Percentiles rank a stretch among this genome's conserved stretches.
Evolutionary conservation across 768 basidiomycete genomes (phyloP).

Genomic region (Coprinopsis sp.): DNA sequence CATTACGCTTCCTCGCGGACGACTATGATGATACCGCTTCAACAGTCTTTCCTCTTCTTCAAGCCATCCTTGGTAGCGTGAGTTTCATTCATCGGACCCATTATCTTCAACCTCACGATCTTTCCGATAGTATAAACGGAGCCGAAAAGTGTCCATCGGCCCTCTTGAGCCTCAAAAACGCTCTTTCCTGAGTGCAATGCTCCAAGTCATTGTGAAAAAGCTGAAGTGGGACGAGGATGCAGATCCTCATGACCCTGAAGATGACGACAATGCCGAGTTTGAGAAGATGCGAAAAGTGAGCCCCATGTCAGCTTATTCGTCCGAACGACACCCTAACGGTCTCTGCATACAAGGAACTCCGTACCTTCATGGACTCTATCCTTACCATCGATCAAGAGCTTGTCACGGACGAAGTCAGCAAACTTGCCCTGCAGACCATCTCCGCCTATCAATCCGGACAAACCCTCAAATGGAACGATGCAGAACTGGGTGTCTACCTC

Average conservation of each 20-base stretch:
- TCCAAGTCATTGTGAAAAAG: slow-evolving; percentile 78
- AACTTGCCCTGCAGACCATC: slow-evolving; percentile 70
- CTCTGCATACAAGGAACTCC: slow-evolving; percentile 58
- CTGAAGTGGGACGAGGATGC: slow-evolving; percentile 87
- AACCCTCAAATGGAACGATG: slow-evolving; percentile 82
- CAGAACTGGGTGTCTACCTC: slow-evolving; percentile 89
- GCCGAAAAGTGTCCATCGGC: slow-evolving; percentile 53
- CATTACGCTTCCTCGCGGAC: slow-evolving; percentile 88
- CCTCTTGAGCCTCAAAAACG: slow-evolving; percentile 63
- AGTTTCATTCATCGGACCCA: slow-evolving; percentile 24
- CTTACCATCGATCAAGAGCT: slow-evolving; percentile 81
- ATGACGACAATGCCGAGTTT: slow-evolving; percentile 81
- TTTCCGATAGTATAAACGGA: slow-evolving; percentile 69
- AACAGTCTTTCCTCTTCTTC: slow-evolving; percentile 78
- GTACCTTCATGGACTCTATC: slow-evolving; percentile 82
- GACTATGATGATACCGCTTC: slow-evolving; percentile 85
- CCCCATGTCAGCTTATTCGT: slow-evolving; percentile 2
- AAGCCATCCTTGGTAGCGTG: slow-evolving; percentile 69
- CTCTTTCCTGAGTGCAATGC: slow-evolving; percentile 71
- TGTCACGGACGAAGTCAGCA: slow-evolving; percentile 72
- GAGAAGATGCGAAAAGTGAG: slow-evolving; percentile 79
- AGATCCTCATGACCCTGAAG: slow-evolving; percentile 78
- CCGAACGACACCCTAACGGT: background rate
- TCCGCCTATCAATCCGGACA: slow-evolving; percentile 61
- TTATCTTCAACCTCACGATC: slow-evolving; percentile 5